Conservation (phyloP, 495 filamentous ascomycete genomes). For the Chaetomium cochliodes region DNA sequence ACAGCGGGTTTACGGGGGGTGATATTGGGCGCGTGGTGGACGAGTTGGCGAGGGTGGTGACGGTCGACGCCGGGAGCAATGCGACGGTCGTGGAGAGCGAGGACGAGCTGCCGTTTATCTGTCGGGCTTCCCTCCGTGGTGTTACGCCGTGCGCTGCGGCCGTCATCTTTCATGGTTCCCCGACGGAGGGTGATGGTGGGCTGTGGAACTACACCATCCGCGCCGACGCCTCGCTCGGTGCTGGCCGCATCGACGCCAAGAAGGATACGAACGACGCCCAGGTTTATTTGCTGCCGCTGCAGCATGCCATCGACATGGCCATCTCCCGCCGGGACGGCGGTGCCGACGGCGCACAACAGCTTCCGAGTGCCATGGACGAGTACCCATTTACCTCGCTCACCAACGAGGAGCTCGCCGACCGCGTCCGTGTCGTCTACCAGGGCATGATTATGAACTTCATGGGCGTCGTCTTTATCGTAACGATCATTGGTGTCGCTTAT, state of each 20-base stretch:
- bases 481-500: conserved; percentile 68
- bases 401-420: conserved; percentile 57
- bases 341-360: conserved; percentile 37
- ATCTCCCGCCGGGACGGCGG: conserved; percentile 56
- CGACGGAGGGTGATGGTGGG: conserved; percentile 60
- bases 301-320: conserved; percentile 70
- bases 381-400: conserved; percentile 73
- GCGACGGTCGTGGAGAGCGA: conserved; percentile 54
- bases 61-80: conserved; percentile 49
- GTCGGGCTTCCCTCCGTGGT: conserved; percentile 66
- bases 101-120: conserved; percentile 57
- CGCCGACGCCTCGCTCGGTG: conserved; percentile 62
- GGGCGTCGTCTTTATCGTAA: conserved; percentile 65
- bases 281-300: conserved; percentile 73
- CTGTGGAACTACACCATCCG: conserved; percentile 86
- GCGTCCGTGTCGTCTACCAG: conserved; percentile 67
- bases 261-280: conserved; percentile 63
- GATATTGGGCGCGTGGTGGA: conserved; percentile 71
- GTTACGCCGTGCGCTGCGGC: conserved; percentile 73
- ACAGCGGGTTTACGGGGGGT: conserved; percentile 67
- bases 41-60: conserved; percentile 53
- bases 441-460: conserved; percentile 64
- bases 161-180: conserved; percentile 70
- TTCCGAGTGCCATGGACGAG: conserved; percentile 55
- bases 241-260: conserved; percentile 56